Evolutionary conservation across 331 rosid genomes (phyloP), one percentile per base, ranked within the genome.

Genomic region (Phaseolus coccineus): DNA sequence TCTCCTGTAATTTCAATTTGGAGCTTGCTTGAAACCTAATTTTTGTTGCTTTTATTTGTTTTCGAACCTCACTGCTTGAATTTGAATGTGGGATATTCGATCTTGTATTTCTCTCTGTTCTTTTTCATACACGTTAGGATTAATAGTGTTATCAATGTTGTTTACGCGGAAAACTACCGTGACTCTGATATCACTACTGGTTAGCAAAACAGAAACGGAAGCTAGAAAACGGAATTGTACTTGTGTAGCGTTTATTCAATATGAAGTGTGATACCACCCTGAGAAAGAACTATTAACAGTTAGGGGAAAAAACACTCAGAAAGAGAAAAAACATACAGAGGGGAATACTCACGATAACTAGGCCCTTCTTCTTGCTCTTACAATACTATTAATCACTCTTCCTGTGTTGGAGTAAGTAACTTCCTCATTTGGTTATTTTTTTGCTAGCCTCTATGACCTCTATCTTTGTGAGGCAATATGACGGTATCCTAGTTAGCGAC

Each of bases 21-120:
- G 3, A 31, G 8, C 68, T 46, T 73, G 1, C 27, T 66, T 33
- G 3, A 72, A 70, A 65, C 72, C 76, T 72, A 12, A 35, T 77
- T 13, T 55, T 0, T 14, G 2, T 37, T 37, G 4, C 15, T 68
- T 22, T 63, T 2, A 12, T 10, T 68, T 61, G 51, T 0, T 30
- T 50, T 65, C 3, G 25, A 30, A 22, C 76, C 5, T 14, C n/a
- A 2, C 11, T 73, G n/a, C 19, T 68, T 50, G 52, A 42, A 35
- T 79, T 74, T 69, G 48, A 68, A 73, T 71, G 6, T 58, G 10
- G 70, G 33, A 13, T 61, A 28, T 61, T 37, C 27, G 59, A n/a
- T 24, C 19, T 3, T 53, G 33, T 74, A 8, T 28, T 25, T 30
- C 9, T 2, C 14, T 19, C 22, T 19, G 22, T 65, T 19, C 3